phyloP scores from a whole-genome alignment of 805 yeast genomes.

The Lachancea kluyveri region DNA sequence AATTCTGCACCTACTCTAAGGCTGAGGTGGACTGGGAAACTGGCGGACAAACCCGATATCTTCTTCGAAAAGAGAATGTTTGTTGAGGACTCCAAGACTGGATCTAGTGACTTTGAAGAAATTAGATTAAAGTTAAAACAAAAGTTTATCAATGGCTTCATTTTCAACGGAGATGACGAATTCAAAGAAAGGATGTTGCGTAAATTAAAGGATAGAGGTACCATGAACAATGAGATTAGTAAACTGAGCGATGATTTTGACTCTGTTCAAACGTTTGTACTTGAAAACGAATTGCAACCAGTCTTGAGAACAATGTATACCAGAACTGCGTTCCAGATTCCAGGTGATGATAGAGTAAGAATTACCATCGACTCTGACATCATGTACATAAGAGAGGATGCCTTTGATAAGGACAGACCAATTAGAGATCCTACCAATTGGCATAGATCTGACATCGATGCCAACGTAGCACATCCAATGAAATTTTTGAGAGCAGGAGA shows the following conservation, averaged over 20 bases:
- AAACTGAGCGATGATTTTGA: slow-evolving; percentile 49
- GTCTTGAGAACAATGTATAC: slow-evolving; percentile 80
- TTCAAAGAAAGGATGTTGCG: slow-evolving; percentile 46
- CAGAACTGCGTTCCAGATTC: slow-evolving; percentile 95
- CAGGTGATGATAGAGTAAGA: slow-evolving; percentile 92
- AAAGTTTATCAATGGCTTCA: slow-evolving; percentile 71
- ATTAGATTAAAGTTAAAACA: slow-evolving; percentile 68
- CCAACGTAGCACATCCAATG: slow-evolving; percentile 61
- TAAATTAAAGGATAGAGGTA: slow-evolving; percentile 59
- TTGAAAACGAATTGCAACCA: slow-evolving; percentile 69
- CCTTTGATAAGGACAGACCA: slow-evolving; percentile 78
- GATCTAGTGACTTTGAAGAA: slow-evolving; percentile 49
- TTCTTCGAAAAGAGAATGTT: slow-evolving; percentile 74
- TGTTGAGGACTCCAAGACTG: slow-evolving; percentile 41
- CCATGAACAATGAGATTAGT: slow-evolving; percentile 45
- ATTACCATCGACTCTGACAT: slow-evolving; percentile 87
- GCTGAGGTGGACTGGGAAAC: slow-evolving; percentile 85
- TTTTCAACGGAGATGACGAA: slow-evolving; percentile 43
- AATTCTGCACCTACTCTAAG: slow-evolving; percentile 70
- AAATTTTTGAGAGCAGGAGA: slow-evolving; percentile 81
- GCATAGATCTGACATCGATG: slow-evolving; percentile 91
- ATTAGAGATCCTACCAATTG: slow-evolving; percentile 82
- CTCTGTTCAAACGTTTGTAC: slow-evolving; percentile 56
- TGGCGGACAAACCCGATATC: slow-evolving; percentile 70
- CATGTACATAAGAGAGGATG: slow-evolving; percentile 81